Base-by-base conservation (phyloP, 148 eudicot species). In the Cornus kousa region DNA sequence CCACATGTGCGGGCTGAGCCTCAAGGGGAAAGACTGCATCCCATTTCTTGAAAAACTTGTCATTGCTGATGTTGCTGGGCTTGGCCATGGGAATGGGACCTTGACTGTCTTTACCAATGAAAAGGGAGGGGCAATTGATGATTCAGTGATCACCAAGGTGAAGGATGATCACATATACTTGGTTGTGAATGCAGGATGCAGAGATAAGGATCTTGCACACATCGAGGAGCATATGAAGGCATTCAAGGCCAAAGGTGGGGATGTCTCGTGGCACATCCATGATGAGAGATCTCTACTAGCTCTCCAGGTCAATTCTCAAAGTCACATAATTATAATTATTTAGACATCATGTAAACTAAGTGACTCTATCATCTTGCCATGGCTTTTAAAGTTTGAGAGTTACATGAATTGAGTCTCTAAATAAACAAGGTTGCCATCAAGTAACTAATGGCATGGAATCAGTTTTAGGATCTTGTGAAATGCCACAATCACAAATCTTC, bases 131-230 rank as follows among this genome's bases (percentile, higher is more conserved):
- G 87, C 92, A 6, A 96, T 96, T 77, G 99, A 96, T 84, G 99
- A 96, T 76, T 88, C 97, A 0, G 99, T 96, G 43, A 87, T 96
- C 83, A 96, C 99, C 57, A 96, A 96, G 89, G 97, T 96, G 73
- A 93, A 77, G 10, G 90, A 96, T 86, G 92, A 92, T 66, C 92
- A 87, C 55, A 89, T 96, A 79, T 95, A 95, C 88, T 67, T 95
- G 87, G 99, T 95, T 79, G 97, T 95, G 78, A 95, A 95, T 86
- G 99, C 99, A 20, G 99, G 99, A 46, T 95, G 99, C 71, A 92
- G 99, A 82, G 99, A 95, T 71, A 95, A 95, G 86, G 99, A 95
- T 93, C 88, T 95, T 79, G 97, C 99, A 16, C 99, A 95, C 77
- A 95, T 95, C 66, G 99, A 93, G 84, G 99, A 90, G 84, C 99